Evolutionary conservation across 768 basidiomycete genomes (phyloP), one percentile per base, ranked within the genome.

Genomic region (Agrocybe praecox): DNA sequence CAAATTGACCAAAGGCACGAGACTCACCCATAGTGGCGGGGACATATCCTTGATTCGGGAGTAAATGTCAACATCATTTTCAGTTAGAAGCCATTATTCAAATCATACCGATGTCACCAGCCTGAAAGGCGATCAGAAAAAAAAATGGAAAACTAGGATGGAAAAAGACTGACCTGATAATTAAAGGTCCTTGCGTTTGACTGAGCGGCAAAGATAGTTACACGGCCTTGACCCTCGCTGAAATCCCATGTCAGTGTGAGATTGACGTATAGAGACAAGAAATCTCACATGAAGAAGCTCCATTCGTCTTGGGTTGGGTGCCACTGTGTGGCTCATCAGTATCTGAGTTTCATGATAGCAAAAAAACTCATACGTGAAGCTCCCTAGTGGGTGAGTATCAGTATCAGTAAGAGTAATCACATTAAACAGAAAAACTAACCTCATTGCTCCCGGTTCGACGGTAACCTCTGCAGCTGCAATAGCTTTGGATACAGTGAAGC

Each of bases 281-380:
- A 22, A 19, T 60, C 74, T 56, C 57, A 84, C 85, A 86, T 65
- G 75, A 78, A 83, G 67, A 77, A 85, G 24, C 73, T 77, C 87
- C 87, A 88, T 72, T 87, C 87, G 55, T 85, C 82, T 64, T 84
- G 78, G 2, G 84, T 85, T 6, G 88, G 88, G 62, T 89, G 88
- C 88, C 88, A 89, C 85, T 87, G 54, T 6, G 21, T 42, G 5
- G 33, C 18, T 26, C 15, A 46, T 48, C 12, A 42, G 42, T 46
- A n/a, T 40, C 2, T 32, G 29, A 45, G 2, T 46, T 14, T 32
- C 49, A 14, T 40, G 17, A 21, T 23, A 23, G 43, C 10, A 17
- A 11, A 23, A 36, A 7, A 48, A 21, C n/a, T 63, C 76, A 57
- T 65, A 81, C 82, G 67, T 87, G 85, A 54, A 85, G 71, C 63